Evolutionary conservation across 441 rosid species (phyloP), one percentile per base, ranked within the genome.

Genomic region (Adansonia grandidieri): DNA sequence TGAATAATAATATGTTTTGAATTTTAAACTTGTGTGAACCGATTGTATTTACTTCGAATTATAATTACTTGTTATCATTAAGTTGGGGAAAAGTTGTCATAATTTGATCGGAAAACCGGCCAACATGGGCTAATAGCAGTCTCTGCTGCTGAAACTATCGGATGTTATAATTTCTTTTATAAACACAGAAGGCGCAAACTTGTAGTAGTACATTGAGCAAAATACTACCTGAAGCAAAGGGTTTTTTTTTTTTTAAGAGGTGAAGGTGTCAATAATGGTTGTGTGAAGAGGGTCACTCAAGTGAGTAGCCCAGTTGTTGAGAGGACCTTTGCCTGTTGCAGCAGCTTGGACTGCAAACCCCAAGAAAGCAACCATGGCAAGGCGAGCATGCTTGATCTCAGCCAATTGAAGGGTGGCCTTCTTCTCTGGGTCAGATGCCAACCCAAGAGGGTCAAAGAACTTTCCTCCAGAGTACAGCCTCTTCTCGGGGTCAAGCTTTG

Each of bases 371-470:
- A 95, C 92, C 98, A 95, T 92, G 81, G 98, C 98, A 20, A 93
- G 89, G n/a, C 98, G 94, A 62, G 98, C 98, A 70, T 95, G 98
- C 89, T 95, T 95, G 81, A 93, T 95, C 91, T 95, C 98, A 6
- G 96, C 98, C 88, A 95, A 71, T 82, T 93, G 98, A 82, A 95
- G 97, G 69, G 80, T 89, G 1, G 88, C 93, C 73, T 83, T 91
- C 92, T 92, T 95, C 83, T 93, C 98, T 0, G 98, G 98, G 84
- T 95, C 98, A 3, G 90, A 57, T 0, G 98, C 97, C 79, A 95
- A 77, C 0, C 98, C 97, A 0, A 93, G 82, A 1, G 98, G 98
- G 80, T 93, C 98, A 10, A 95, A 95, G 82, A 85, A 92, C 54
- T 77, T 88, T 62, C 98, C 98, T 68, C 96, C 95, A 0, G 98